A percentile compares a stretch with the other conserved stretches of the same genome.
Evolutionary conservation across 129 eudicot species (phyloP).

Genomic region (Arctium lappa): DNA sequence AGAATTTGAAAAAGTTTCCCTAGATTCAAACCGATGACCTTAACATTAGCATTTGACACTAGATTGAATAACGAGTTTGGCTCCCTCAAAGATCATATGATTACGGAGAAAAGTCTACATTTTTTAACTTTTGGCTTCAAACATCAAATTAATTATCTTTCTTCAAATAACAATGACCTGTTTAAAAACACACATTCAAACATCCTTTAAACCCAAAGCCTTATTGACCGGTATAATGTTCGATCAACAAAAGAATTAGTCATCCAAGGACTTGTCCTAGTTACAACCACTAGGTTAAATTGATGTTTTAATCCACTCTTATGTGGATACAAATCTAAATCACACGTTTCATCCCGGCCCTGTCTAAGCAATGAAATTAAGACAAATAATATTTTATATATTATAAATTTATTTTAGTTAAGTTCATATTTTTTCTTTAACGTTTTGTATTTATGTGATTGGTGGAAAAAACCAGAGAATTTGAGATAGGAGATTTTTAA

Average conservation of each 20-base stretch:
- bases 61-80: neutral
- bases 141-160: neutral
- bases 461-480: neutral
- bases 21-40: neutral
- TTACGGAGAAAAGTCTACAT: neutral
- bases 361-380: too few species aligned
- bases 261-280: neutral
- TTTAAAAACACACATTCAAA: neutral
- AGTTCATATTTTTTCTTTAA: too few species aligned
- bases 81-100: neutral
- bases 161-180: neutral
- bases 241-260: too few species aligned
- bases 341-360: too few species aligned
- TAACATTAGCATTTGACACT: neutral
- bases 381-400: too few species aligned
- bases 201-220: neutral
- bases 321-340: neutral
- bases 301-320: neutral
- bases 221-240: too few species aligned
- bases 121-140: neutral
- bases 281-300: neutral
- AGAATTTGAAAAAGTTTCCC: neutral
- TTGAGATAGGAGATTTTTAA: too few species aligned
- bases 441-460: too few species aligned
- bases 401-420: too few species aligned